phyloP scores from a whole-genome alignment of 2,329 filamentous ascomycete species.

The Epichloe elymi region DNA sequence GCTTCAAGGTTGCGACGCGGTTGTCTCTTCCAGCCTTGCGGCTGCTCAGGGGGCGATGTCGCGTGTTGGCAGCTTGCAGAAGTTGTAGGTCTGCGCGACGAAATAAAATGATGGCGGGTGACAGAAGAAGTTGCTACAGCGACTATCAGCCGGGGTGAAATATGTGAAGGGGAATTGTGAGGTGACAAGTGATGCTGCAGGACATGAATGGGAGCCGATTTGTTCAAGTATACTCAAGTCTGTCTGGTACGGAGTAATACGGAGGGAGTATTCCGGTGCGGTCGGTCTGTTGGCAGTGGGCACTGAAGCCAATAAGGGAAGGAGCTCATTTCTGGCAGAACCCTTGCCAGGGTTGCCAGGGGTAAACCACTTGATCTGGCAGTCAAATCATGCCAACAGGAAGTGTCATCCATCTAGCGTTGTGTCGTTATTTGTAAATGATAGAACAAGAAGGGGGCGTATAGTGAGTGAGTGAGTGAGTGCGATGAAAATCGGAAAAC shows the following conservation, averaged over 20 bases:
- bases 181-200: too few relatives aligned
- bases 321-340: background rate
- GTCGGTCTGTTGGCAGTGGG: background rate
- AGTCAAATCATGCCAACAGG: too few relatives aligned
- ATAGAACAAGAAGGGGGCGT: too few relatives aligned
- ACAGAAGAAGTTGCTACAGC: background rate
- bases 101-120: background rate
- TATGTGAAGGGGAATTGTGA: background rate
- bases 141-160: background rate
- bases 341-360: too few relatives aligned
- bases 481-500: too few relatives aligned
- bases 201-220: background rate
- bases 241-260: too few relatives aligned
- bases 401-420: too few relatives aligned
- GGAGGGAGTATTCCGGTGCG: background rate
- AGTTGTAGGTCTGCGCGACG: background rate
- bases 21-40: background rate
- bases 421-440: too few relatives aligned
- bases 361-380: too few relatives aligned
- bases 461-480: too few relatives aligned
- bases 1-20: background rate
- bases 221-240: background rate
- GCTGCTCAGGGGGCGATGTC: background rate
- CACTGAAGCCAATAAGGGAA: background rate
- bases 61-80: background rate